Percentiles rank a stretch among this genome's conserved stretches.
Conservation (phyloP, 441 rosid genomes). For the Adansonia rubrostipa region DNA sequence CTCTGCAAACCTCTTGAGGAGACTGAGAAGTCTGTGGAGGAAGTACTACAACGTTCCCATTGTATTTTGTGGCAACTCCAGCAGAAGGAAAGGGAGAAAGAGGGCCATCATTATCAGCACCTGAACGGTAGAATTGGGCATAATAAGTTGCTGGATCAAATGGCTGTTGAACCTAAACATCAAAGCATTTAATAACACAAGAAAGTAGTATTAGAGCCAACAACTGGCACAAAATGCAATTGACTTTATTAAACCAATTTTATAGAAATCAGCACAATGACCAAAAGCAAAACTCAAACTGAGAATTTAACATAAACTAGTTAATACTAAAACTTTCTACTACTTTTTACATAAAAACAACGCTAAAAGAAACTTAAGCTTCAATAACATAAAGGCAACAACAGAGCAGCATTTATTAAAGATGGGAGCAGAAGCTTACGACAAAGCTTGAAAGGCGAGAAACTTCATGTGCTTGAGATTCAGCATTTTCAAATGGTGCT, state of each 20-base stretch:
- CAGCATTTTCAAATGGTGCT: constrained; percentile 70
- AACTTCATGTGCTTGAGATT: constrained; percentile 76
- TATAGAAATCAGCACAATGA: constrained; percentile 16
- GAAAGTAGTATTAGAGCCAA: constrained; percentile 29
- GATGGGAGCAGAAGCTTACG: constrained; percentile 50
- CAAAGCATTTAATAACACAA: constrained; percentile 39
- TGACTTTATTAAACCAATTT: constrained; percentile 2
- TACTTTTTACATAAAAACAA: not conserved
- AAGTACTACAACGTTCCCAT: constrained; percentile 70
- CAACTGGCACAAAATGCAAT: constrained; percentile 11
- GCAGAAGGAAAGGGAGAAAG: constrained; percentile 77
- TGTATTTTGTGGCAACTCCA: constrained; percentile 78
- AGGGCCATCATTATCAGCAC: constrained; percentile 76
- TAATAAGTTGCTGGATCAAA: constrained; percentile 83
- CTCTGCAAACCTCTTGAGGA: constrained; percentile 79
- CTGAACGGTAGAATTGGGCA: constrained; percentile 80
- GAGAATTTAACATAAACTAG: constrained; percentile 20
- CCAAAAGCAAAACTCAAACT: constrained; percentile 14
- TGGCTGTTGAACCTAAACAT: constrained; percentile 72
- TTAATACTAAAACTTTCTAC: constrained; percentile 19
- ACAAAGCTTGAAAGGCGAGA: constrained; percentile 78
- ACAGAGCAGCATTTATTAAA: constrained; percentile 12
- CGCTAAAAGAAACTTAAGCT: constrained; percentile 10
- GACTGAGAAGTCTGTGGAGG: constrained; percentile 79
- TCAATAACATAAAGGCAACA: constrained; percentile 17